Evolutionary conservation across 495 filamentous ascomycete genomes (phyloP), one percentile per base, ranked within the genome.

Genomic region (Penicillium waksmanii): DNA sequence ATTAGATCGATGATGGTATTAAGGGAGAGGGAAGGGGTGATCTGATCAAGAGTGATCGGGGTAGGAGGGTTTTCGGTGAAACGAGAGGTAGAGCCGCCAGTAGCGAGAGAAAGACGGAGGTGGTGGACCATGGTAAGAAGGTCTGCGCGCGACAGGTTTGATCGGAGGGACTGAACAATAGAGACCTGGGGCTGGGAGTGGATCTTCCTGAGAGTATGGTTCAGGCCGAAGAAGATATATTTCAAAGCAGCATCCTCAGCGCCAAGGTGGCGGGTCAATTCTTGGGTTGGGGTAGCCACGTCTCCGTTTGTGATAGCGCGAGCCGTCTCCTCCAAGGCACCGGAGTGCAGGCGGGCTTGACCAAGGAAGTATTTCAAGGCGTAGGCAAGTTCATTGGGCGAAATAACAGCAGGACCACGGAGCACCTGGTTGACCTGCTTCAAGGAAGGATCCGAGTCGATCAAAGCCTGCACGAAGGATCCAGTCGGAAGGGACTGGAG

Each of bases 61-160:
- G 74, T 74, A 34, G 78, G 77, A 5, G 78, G 74, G 55, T 72
- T 72, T 62, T 78, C 75, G 59, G 72, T 76, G 67, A 77, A 77
- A 21, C 75, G 74, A 38, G 73, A 72, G 43, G 75, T 75, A 64
- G 76, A 71, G 50, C 77, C 77, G 51, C 75, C 76, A 19, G 74
- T 76, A 36, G 77, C 77, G 55, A 81, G 79, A 66, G 90, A 93
- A 19, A 85, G 81, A 15, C 87, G 85, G 19, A 97, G 83, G 3
- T 93, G 81, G 56, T 90, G 84, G 63, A 96, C 84, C 53, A 96
- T 79, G 27, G 85, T 84, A 44, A 91, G 76, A 19, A 89, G 80
- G 53, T 96, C 91, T 19, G 86, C 77, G 8, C 81, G 83, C 13
- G 82, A 83, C 62, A 93, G 84, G 19, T 80, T 82, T 9, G 78